Conservation (phyloP, 495 filamentous ascomycete genomes). For the Neurospora sublineolata region DNA sequence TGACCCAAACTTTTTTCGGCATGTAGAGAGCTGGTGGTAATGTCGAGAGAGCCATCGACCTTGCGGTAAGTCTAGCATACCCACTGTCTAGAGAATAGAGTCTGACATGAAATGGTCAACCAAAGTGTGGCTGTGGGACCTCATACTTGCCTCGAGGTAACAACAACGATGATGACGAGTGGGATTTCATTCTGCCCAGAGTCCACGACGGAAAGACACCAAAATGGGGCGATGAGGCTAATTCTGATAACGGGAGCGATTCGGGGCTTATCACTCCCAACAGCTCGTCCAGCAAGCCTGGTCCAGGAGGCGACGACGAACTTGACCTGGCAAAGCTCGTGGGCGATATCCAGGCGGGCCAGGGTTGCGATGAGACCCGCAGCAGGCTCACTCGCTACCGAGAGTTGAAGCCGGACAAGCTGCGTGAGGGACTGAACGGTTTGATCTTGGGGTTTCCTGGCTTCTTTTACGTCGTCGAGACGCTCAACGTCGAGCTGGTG, state of each 20-base stretch:
- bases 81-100: not conserved
- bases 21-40: not conserved
- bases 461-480: conserved; percentile 34
- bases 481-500: conserved; percentile 27
- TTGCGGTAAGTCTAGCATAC: not conserved
- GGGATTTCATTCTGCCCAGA: not conserved
- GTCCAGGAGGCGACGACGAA: not conserved
- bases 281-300: not conserved
- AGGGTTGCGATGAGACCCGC: conserved; percentile 5
- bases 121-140: not conserved
- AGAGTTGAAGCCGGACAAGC: conserved; percentile 6
- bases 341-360: conserved; percentile 18
- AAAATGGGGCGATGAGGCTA: not conserved
- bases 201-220: not conserved
- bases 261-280: not conserved
- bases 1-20: not conserved
- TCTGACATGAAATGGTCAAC: not conserved
- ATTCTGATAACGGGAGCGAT: not conserved
- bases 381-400: conserved; percentile 19
- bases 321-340: conserved; percentile 15
- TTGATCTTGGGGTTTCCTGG: conserved; percentile 25
- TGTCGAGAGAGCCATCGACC: not conserved
- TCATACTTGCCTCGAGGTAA: not conserved
- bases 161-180: not conserved
- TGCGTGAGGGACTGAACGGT: conserved; percentile 20